These are phyloP conservation scores for Apocynum venetum DNA, from an alignment of 257 asterid species.

Conservation along the genomic window DNA sequence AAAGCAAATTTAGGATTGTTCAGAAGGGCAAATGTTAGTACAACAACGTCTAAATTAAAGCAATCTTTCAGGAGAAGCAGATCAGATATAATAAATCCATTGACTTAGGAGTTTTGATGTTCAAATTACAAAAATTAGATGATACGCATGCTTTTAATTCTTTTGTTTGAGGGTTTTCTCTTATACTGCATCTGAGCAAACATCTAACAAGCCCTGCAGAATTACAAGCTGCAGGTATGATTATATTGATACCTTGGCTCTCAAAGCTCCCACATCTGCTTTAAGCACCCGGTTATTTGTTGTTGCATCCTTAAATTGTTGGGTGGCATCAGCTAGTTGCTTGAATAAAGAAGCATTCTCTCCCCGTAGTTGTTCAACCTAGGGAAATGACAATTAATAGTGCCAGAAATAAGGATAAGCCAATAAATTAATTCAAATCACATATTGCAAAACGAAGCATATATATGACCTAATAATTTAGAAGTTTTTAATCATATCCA, in stretches of 20 bases:
- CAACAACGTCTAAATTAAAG: too few relatives aligned
- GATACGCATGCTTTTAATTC: too few relatives aligned
- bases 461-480: too few relatives aligned
- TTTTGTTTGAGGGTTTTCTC: too few relatives aligned
- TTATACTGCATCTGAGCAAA: too few relatives aligned
- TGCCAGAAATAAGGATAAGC: not conserved
- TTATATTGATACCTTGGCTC: constrained; percentile 66
- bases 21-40: not conserved
- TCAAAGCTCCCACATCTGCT: constrained; percentile 86
- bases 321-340: constrained; percentile 62
- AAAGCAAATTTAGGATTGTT: not conserved
- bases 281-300: constrained; percentile 85
- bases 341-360: constrained; percentile 59
- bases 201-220: not conserved
- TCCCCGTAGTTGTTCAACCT: constrained; percentile 67
- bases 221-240: not conserved
- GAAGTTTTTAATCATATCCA: too few relatives aligned
- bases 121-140: too few relatives aligned
- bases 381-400: not conserved
- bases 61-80: too few relatives aligned
- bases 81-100: too few relatives aligned
- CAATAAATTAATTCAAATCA: too few relatives aligned
- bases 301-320: constrained; percentile 64
- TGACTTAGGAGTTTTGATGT: too few relatives aligned
- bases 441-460: too few relatives aligned